Base-by-base conservation (phyloP, 1,284 basidiomycete species). In the Neonothopanus nambi region DNA sequence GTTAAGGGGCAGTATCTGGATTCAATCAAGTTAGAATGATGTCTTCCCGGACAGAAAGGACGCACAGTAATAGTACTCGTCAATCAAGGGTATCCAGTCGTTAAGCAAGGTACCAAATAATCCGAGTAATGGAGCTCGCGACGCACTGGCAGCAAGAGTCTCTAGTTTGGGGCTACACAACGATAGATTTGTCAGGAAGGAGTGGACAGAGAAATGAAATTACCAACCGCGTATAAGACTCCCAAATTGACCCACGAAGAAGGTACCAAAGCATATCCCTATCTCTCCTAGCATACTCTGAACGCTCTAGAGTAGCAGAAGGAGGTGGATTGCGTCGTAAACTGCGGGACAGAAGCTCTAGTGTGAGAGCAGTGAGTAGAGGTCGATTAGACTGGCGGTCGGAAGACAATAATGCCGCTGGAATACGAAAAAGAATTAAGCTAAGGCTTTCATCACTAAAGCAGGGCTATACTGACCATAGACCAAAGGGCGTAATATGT, bases 21-120 rank as follows among this genome's bases (percentile, higher is more conserved):
- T 23, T 45, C 47, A 23, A 23, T 24, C 49, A 13, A 57, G 43
- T 35, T 36, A 35, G 58, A 58, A 37, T 52, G 42, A 39, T 26
- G 43, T 44, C 46, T 30, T 24, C 17, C 50, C 20, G 46, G n/a
- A 48, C 41, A 46, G 38, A 35, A 26, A 51, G 48, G 23, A 80
- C 91, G 65, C 63, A 94, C 93, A 97, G 76, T 95, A 97, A 75
- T 96, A 89, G 74, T 96, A 96, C 67, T 95, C 91, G 70, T 98
- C 90, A 59, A 98, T 93, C 63, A 98, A 74, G 9, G 93, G 93
- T 59, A 97, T 82, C 87, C 95, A 98, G 65, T 95, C 94, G 60
- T 85, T 84, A 57, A 95, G 70, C 52, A 97, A 75, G 20, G 85
- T 84, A 52, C 91, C 83, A 28, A 94, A 70, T 47, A 96, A 66